Percentiles rank a stretch among this genome's conserved stretches.
Evolutionary conservation across 108 stramenopile species (phyloP).

Genomic region (Mediolabrus comicus): DNA sequence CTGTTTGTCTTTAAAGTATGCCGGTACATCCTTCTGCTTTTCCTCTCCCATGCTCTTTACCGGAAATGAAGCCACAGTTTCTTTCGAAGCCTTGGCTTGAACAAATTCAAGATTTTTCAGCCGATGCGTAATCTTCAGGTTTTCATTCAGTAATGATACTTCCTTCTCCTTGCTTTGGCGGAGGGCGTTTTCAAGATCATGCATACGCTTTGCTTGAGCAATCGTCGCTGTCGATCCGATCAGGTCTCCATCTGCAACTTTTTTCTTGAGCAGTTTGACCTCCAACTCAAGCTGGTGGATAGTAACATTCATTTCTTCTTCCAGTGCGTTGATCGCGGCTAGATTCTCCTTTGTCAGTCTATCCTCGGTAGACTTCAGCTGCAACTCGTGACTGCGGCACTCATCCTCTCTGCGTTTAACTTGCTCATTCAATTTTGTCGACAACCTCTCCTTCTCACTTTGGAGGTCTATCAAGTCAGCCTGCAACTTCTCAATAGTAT

Average conservation of each 20-base stretch:
- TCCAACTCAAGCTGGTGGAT: conserved; percentile 36
- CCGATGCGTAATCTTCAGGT: conserved; percentile 35
- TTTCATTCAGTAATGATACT: conserved; percentile 36
- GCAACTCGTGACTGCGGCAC: conserved; percentile 20
- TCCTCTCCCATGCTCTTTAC: conserved; percentile 1
- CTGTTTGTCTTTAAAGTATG: conserved; percentile 40
- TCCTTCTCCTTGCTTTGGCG: conserved; percentile 34
- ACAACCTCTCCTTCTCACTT: conserved; percentile 27
- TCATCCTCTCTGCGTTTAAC: conserved; percentile 19
- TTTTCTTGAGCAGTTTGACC: conserved; percentile 22
- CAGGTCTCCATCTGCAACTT: background rate
- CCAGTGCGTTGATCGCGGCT: conserved; percentile 24
- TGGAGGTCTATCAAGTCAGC: conserved; percentile 28
- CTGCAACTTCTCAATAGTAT: conserved; percentile 20
- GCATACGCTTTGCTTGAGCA: conserved; percentile 3
- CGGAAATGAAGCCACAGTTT: background rate
- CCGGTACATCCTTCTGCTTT: conserved; percentile 19
- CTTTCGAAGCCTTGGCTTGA: conserved; percentile 3
- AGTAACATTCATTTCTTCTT: conserved; percentile 36
- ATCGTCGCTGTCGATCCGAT: background rate
- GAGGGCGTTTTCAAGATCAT: conserved; percentile 27
- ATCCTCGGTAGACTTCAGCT: conserved; percentile 34
- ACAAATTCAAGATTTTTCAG: conserved; percentile 22
- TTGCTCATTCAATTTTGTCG: conserved; percentile 5
- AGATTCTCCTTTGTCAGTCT: conserved; percentile 25